Evolutionary conservation across 257 asterid species (phyloP).

Genomic region (Solanum medicagineum): DNA sequence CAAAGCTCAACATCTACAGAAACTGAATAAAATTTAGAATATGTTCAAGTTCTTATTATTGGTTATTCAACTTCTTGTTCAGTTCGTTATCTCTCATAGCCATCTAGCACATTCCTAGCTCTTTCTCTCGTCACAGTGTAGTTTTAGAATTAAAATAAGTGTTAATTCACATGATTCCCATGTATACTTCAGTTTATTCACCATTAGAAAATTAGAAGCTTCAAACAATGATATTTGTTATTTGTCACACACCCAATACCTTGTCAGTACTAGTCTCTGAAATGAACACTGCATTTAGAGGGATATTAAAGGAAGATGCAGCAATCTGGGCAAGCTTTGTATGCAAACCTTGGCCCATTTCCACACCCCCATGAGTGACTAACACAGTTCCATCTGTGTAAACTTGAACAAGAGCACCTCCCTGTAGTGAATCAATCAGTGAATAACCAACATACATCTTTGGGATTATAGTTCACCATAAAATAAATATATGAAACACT

Average conservation of each 20-base stretch:
- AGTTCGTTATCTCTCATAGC: not conserved
- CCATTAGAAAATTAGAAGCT: not conserved
- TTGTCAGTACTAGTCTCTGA: constrained; percentile 97
- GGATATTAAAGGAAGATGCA: constrained; percentile 77
- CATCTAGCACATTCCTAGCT: not conserved
- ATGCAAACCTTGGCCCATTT: constrained; percentile 99
- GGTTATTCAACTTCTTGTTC: not conserved
- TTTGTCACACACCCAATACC: constrained; percentile 24
- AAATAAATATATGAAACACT: not conserved
- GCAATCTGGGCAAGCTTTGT: constrained; percentile 95
- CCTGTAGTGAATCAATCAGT: constrained; percentile 26
- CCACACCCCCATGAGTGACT: constrained; percentile 97
- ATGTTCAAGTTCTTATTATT: not conserved
- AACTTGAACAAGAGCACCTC: constrained; percentile 94
- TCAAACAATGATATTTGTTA: not conserved
- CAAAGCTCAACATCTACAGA: not conserved
- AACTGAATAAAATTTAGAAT: not conserved
- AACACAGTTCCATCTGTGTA: constrained; percentile 97
- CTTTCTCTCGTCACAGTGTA: not conserved
- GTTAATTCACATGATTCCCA: not conserved
- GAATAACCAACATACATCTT: not conserved
- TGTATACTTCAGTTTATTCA: not conserved
- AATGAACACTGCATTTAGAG: constrained; percentile 79
- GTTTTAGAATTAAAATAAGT: not conserved
- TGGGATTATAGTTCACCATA: not conserved